Evolutionary conservation across 2,329 filamentous ascomycete species (phyloP), one percentile per base, ranked within the genome.

Genomic region (Monilinia laxa): DNA sequence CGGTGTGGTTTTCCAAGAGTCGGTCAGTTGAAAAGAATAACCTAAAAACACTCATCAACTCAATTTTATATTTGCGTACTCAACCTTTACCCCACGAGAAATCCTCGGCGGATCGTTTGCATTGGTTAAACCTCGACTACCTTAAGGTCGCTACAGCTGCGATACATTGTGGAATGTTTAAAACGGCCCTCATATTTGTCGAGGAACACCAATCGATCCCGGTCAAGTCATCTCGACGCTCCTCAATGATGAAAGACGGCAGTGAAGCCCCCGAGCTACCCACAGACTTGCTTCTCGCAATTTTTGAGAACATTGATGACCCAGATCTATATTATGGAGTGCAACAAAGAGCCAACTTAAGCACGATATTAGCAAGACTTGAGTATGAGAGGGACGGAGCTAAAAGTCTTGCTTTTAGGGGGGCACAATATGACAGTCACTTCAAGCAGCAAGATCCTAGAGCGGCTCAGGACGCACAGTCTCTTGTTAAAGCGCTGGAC

Each of bases 311-410:
- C 68, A 90, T 99, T 57, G 93, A 97, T 75, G 96, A 99, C 74
- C 94, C 93, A 1, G 95, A 99, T 77, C 90, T 93, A 0, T 99
- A 96, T 77, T 99, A 99, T 75, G 96, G 95, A 4, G 84, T 97
- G 10, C 86, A 91, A 53, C 90, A 96, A 77, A 86, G 86, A 52
- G 85, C 92, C 9, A 93, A 88, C 67, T 79, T 99, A 20, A 82
- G 85, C 20, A 92, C 90, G 14, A 90, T 98, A 0, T 81, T 98
- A 67, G 86, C 90, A 62, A 88, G 91, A 12, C 83, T 98, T 5
- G 92, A 97, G 71, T 94, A 97, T 75, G 95, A 99, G 78, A 89
- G 88, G 60, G 90, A 96, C 72, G 93, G 93, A 0, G 82, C 88
- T 62, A 96, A 96, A 75, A 94, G 91, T 70, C 83, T 99, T 23